Percentiles rank a stretch among this genome's conserved stretches.
These are phyloP conservation scores for Fagopyrum homotropicum DNA, from an alignment of 148 eudicot genomes.

Conservation along the genomic window DNA sequence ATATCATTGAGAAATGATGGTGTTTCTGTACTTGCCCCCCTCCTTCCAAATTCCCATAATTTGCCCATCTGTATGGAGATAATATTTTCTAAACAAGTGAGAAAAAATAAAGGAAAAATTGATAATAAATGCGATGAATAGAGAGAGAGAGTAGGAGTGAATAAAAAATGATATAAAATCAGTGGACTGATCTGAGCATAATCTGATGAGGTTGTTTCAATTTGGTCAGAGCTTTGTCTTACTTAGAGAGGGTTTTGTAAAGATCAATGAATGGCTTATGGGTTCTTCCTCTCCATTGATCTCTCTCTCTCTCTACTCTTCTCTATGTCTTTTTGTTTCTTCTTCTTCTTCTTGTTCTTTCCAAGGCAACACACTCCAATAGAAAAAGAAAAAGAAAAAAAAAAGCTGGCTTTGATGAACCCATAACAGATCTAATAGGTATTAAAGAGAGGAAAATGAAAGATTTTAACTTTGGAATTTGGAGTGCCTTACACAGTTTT, in stretches of 20 bases:
- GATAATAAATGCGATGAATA: not conserved
- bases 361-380: not conserved
- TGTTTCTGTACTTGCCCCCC: conserved; percentile 60
- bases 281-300: not conserved
- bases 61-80: conserved; percentile 10
- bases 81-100: conserved; percentile 5
- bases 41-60: conserved; percentile 10
- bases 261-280: conserved; percentile 8
- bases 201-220: conserved; percentile 12
- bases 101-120: not conserved
- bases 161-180: conserved; percentile 17
- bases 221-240: conserved; percentile 40
- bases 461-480: conserved; percentile 34
- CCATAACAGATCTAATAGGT: conserved; percentile 33
- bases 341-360: conserved; percentile 23
- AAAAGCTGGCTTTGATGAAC: conserved; percentile 20
- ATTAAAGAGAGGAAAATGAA: not conserved
- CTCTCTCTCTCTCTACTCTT: conserved; percentile 20
- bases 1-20: conserved; percentile 94
- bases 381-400: not conserved
- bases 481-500: conserved; percentile 13
- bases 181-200: conserved; percentile 13
- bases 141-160: not conserved
- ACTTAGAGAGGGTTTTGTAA: conserved; percentile 11
- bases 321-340: conserved; percentile 14